A percentile compares a stretch with the other conserved stretches of the same genome.
Evolutionary conservation across 371 early-diverging fungal species (phyloP).

Genomic region (Apophysomyces variabilis): DNA sequence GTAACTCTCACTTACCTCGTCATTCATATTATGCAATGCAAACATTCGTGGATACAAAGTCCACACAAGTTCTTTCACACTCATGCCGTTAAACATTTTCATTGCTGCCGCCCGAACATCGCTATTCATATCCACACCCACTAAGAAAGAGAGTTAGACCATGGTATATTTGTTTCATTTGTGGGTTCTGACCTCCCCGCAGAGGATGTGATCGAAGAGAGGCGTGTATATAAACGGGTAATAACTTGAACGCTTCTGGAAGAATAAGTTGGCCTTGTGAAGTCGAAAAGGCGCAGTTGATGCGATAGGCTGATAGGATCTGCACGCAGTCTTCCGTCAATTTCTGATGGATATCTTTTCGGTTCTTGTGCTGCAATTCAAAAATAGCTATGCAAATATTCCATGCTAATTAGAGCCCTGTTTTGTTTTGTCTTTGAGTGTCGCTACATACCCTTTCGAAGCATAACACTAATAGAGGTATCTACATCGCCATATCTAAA

Average conservation of each 20-base stretch:
- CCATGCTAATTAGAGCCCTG: neutral
- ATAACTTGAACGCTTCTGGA: slow-evolving; percentile 94
- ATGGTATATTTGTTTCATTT: neutral
- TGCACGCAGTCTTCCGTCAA: slow-evolving; percentile 88
- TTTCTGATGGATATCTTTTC: slow-evolving; percentile 83
- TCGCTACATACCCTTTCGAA: slow-evolving; percentile 64
- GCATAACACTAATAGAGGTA: slow-evolving; percentile 82
- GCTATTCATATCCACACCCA: slow-evolving; percentile 64
- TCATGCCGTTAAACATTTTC: slow-evolving; percentile 75
- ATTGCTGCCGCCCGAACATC: slow-evolving; percentile 84
- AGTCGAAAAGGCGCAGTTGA: slow-evolving; percentile 88
- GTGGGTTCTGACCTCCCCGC: slow-evolving; percentile 58
- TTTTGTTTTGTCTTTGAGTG: slow-evolving; percentile 1
- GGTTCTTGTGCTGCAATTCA: slow-evolving; percentile 68
- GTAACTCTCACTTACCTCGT: slow-evolving; percentile 49
- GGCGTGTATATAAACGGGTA: slow-evolving; percentile 89
- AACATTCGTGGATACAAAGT: slow-evolving; percentile 89
- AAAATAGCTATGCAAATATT: slow-evolving; percentile 59
- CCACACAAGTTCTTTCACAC: slow-evolving; percentile 74
- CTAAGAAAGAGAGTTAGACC: slow-evolving; percentile 13
- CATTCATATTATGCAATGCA: slow-evolving; percentile 65
- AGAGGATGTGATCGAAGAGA: slow-evolving; percentile 82
- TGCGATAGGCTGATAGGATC: slow-evolving; percentile 90
- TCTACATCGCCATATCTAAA: slow-evolving; percentile 94
- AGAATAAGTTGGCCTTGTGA: slow-evolving; percentile 95